Evolutionary conservation across 176 grass and related monocot genomes (phyloP).

Genomic region (Oryza glumipatula): DNA sequence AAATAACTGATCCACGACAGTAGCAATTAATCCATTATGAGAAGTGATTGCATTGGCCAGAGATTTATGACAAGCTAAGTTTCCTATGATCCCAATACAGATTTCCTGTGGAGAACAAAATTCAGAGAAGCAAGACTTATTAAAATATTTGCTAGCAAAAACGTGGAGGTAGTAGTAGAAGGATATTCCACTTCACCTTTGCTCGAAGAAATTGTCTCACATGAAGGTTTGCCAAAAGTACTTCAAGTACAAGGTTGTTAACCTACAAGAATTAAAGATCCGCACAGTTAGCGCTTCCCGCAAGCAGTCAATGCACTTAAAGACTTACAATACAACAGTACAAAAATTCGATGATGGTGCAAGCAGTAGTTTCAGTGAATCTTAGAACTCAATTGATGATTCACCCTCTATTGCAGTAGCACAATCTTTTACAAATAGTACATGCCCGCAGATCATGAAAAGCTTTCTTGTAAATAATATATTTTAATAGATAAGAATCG

Average conservation of each 20-base stretch:
- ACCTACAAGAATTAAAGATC: slow-evolving; percentile 59
- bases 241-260: slow-evolving; percentile 83
- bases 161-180: slow-evolving; percentile 7
- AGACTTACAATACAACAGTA: slow-evolving; percentile 19
- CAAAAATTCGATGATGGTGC: neutral
- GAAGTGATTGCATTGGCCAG: slow-evolving; percentile 62
- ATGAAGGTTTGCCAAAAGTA: slow-evolving; percentile 78
- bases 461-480: slow-evolving; percentile 1
- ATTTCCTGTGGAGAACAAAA: slow-evolving; percentile 71
- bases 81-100: slow-evolving; percentile 93
- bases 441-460: neutral
- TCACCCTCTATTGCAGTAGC: neutral
- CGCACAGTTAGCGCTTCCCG: slow-evolving; percentile 13
- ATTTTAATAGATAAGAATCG: neutral
- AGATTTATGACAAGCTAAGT: slow-evolving; percentile 85
- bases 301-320: slow-evolving; percentile 38
- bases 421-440: slow-evolving; percentile 4
- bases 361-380: neutral
- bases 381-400: neutral
- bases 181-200: slow-evolving; percentile 54
- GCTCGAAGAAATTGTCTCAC: slow-evolving; percentile 64
- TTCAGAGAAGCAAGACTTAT: slow-evolving; percentile 26
- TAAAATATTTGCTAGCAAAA: slow-evolving; percentile 16
- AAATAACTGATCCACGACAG: slow-evolving; percentile 74
- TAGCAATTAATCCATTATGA: slow-evolving; percentile 68